Evolutionary conservation across 2,329 filamentous ascomycete genomes (phyloP).

Genomic region (Pseudocercospora vitis): DNA sequence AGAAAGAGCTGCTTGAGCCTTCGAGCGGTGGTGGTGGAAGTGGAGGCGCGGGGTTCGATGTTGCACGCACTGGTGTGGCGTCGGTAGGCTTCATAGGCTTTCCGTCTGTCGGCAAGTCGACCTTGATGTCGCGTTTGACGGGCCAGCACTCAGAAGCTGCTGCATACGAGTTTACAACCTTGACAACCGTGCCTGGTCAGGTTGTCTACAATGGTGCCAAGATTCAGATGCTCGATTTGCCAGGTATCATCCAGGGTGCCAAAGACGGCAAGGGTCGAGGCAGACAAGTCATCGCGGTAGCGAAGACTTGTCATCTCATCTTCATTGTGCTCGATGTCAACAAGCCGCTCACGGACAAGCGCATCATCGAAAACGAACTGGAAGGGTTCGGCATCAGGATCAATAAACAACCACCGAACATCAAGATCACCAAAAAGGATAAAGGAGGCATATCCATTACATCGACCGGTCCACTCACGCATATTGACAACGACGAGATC

Average conservation of each 20-base stretch:
- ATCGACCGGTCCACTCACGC: slow-evolving; percentile 85
- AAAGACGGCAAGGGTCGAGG: slow-evolving; percentile 98
- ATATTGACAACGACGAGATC: slow-evolving; percentile 96
- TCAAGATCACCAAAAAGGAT: slow-evolving; percentile 99
- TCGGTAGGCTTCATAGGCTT: slow-evolving; percentile 98
- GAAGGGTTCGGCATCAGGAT: slow-evolving; percentile 97
- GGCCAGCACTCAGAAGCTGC: slow-evolving; percentile 96
- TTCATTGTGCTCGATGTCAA: slow-evolving; percentile 99
- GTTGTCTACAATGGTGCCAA: slow-evolving; percentile 95
- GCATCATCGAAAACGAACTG: slow-evolving; percentile 89
- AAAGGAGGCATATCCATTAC: slow-evolving; percentile 96
- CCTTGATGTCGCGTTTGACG: slow-evolving; percentile 89
- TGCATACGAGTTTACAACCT: slow-evolving; percentile 97
- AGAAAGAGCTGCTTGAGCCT: slow-evolving; percentile 90
- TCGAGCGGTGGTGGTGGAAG: slow-evolving; percentile 76
- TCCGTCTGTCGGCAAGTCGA: slow-evolving; percentile 97
- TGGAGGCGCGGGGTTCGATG: slow-evolving; percentile 83
- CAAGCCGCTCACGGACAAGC: slow-evolving; percentile 95
- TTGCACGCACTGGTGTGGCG: slow-evolving; percentile 94
- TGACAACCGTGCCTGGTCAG: slow-evolving; percentile 95
- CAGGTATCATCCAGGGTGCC: slow-evolving; percentile 97
- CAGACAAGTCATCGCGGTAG: slow-evolving; percentile 96
- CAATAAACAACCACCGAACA: slow-evolving; percentile 96
- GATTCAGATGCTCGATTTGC: slow-evolving; percentile 96
- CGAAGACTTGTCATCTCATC: slow-evolving; percentile 97